Evolutionary conservation across 345 rosid species (phyloP).

Genomic region (Raphanus raphanistrum): DNA sequence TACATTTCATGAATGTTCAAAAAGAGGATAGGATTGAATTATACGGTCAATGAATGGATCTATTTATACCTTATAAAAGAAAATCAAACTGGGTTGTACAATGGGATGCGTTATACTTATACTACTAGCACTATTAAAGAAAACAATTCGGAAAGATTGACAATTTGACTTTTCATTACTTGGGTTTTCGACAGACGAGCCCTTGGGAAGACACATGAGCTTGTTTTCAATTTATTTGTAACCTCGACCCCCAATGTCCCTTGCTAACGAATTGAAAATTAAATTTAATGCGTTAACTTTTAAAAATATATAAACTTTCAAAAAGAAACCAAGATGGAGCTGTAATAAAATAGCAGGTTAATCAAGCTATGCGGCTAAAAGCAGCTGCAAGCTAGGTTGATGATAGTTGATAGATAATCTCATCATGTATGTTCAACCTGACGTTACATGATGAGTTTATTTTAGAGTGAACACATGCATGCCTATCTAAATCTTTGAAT

Average conservation of each 20-base stretch:
- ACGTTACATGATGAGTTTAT: not conserved
- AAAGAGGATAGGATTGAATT: not conserved
- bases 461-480: conserved; percentile 25
- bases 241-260: conserved; percentile 4
- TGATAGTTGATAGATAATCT: not conserved
- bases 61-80: not conserved
- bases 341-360: not conserved
- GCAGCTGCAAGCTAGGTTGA: not conserved
- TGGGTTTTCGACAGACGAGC: conserved; percentile 17
- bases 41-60: not conserved
- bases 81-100: not conserved
- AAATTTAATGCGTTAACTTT: not conserved
- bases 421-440: conserved; percentile 7
- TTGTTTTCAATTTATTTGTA: not conserved
- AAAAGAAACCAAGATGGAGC: conserved; percentile 5
- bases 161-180: conserved; percentile 19
- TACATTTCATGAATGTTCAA: not conserved
- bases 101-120: not conserved
- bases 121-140: no score
- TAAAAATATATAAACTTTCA: not conserved
- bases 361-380: not conserved
- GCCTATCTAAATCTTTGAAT: not conserved
- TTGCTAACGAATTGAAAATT: not conserved
- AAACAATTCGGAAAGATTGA: not conserved
- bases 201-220: conserved; percentile 27